Conservation (phyloP, 2,329 filamentous ascomycete genomes). For the Sporothrix euskadiensis region DNA sequence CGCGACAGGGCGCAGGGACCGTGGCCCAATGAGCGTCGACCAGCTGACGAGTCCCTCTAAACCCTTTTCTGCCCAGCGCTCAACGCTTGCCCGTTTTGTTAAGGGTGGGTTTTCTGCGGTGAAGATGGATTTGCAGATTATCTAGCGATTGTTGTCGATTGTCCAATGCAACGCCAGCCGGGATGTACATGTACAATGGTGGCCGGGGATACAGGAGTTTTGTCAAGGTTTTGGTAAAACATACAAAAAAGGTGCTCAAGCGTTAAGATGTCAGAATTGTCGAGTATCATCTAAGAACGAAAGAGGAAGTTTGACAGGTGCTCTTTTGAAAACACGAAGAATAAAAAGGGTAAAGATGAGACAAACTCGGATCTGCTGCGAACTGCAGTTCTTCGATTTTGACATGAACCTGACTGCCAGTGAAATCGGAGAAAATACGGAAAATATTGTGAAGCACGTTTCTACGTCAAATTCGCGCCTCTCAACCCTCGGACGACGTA, state of each 20-base stretch:
- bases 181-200: neutral
- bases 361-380: neutral
- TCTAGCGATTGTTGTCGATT: neutral
- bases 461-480: neutral
- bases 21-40: slow-evolving; percentile 37
- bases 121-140: neutral
- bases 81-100: neutral
- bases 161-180: neutral
- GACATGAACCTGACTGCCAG: neutral
- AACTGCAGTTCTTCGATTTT: neutral
- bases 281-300: neutral
- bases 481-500: neutral
- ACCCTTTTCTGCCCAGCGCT: slow-evolving; percentile 26
- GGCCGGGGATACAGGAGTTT: no score
- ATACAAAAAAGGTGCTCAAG: neutral
- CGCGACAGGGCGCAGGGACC: slow-evolving; percentile 3
- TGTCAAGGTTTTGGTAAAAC: neutral
- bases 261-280: neutral
- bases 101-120: neutral
- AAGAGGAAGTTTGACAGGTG: neutral
- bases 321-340: no score
- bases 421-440: neutral
- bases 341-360: neutral
- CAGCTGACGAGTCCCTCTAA: slow-evolving; percentile 42
- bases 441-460: neutral